A percentile compares a stretch with the other conserved stretches of the same genome.
These are phyloP conservation scores for Aspergillus sp. DNA, from an alignment of 2,329 filamentous ascomycete genomes.

Conservation along the genomic window DNA sequence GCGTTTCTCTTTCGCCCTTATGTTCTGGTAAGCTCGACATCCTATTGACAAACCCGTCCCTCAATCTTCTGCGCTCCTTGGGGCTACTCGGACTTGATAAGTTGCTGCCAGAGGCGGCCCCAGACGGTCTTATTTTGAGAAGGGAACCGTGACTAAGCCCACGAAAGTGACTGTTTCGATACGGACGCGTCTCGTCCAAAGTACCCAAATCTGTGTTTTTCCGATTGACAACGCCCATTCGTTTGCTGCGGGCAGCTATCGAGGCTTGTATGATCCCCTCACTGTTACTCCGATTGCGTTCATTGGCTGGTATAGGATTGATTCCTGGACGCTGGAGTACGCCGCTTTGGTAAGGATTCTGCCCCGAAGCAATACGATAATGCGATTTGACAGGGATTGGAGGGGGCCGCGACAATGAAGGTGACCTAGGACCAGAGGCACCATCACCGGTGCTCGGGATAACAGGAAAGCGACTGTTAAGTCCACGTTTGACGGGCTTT, in stretches of 20 bases:
- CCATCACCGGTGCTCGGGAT: conserved; percentile 46
- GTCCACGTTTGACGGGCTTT: conserved; percentile 54
- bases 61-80: conserved; percentile 34
- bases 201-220: conserved; percentile 50
- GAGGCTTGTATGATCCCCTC: conserved; percentile 51
- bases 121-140: conserved; percentile 32
- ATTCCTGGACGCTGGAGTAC: conserved; percentile 62
- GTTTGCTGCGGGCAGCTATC: conserved; percentile 44
- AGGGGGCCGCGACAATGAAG: conserved; percentile 59
- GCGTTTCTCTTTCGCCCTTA: conserved; percentile 41
- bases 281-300: conserved; percentile 54
- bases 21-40: conserved; percentile 54
- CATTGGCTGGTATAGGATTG: conserved; percentile 61
- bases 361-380: conserved; percentile 53
- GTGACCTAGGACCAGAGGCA: conserved; percentile 65
- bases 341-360: conserved; percentile 30
- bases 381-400: conserved; percentile 77
- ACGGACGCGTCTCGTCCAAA: conserved; percentile 46
- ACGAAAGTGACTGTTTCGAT: conserved; percentile 49
- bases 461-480: conserved; percentile 55
- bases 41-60: conserved; percentile 43
- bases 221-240: conserved; percentile 55
- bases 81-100: conserved; percentile 41
- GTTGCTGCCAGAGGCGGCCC: conserved; percentile 28
- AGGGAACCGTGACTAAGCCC: conserved; percentile 54